Percentiles rank a stretch among this genome's conserved stretches.
phyloP scores from a whole-genome alignment of 2,329 filamentous ascomycete species.

The Claviceps sp. region DNA sequence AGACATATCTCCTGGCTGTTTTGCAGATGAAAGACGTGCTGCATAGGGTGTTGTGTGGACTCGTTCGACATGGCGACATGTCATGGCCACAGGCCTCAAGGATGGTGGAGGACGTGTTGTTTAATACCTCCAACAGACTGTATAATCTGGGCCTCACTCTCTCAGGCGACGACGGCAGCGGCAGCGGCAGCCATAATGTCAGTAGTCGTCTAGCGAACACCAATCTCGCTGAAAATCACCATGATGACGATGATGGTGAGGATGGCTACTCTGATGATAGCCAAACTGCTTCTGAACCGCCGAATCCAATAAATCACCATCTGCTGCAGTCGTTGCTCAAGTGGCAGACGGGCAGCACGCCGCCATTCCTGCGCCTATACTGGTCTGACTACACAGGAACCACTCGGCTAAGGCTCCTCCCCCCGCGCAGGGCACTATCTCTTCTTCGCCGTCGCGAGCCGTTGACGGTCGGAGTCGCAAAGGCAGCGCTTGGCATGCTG shows the following conservation, averaged over 20 bases:
- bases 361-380: constrained; percentile 52
- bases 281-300: too few species aligned
- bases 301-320: background rate
- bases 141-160: constrained; percentile 40
- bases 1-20: constrained; percentile 63
- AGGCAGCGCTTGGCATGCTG: constrained; percentile 50
- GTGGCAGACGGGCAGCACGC: background rate
- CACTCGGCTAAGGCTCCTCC: constrained; percentile 52
- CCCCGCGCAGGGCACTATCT: constrained; percentile 41
- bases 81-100: constrained; percentile 47
- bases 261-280: too few species aligned
- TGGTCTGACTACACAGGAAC: constrained; percentile 71
- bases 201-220: background rate
- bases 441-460: constrained; percentile 31
- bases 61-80: constrained; percentile 50
- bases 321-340: background rate
- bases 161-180: background rate
- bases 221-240: background rate
- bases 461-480: constrained; percentile 45
- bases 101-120: constrained; percentile 55
- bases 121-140: constrained; percentile 63
- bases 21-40: constrained; percentile 59
- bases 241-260: background rate
- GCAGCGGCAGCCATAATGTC: background rate
- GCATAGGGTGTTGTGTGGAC: constrained; percentile 53